These are phyloP conservation scores for Ophiocordyceps unilateralis DNA, from an alignment of 2,329 filamentous ascomycete genomes.

Conservation along the genomic window DNA sequence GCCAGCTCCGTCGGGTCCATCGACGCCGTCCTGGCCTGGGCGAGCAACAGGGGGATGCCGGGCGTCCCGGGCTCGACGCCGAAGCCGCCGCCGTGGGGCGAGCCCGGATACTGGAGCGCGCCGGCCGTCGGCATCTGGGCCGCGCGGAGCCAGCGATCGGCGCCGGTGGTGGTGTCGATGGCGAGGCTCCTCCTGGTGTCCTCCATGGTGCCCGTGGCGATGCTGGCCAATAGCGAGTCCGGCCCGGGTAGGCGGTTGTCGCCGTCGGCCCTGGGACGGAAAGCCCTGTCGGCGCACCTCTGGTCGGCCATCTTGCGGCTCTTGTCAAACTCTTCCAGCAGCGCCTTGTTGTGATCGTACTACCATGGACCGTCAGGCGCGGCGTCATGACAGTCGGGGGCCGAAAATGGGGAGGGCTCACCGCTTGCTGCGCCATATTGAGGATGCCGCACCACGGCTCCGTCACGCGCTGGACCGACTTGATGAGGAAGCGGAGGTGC, in stretches of 20 bases:
- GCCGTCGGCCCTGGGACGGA: conserved; percentile 4
- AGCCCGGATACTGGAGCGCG: not conserved
- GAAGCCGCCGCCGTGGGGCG: conserved; percentile 2
- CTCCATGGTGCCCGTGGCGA: conserved; percentile 7
- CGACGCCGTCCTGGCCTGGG: conserved; percentile 8
- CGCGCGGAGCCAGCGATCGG: conserved; percentile 3
- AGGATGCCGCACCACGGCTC: conserved; percentile 15
- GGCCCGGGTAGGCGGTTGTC: conserved; percentile 8
- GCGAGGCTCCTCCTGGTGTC: conserved; percentile 2
- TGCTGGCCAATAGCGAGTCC: conserved; percentile 11
- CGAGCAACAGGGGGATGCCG: conserved; percentile 11
- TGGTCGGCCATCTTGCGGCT: conserved; percentile 12
- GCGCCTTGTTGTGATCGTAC: conserved; percentile 12
- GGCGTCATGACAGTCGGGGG: not conserved
- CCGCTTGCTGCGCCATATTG: conserved; percentile 11
- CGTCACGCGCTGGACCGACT: conserved; percentile 16
- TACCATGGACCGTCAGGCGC: too few species aligned
- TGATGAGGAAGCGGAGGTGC: conserved; percentile 15
- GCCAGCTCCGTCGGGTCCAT: conserved; percentile 5
- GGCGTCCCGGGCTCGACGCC: conserved; percentile 8
- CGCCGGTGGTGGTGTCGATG: not conserved
- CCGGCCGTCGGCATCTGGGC: conserved; percentile 1
- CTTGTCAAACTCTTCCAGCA: conserved; percentile 15
- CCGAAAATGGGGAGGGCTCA: conserved; percentile 3
- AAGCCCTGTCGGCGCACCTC: conserved; percentile 2